Conservation (phyloP, 1,284 basidiomycete genomes). For the Pseudozyma sp. region DNA sequence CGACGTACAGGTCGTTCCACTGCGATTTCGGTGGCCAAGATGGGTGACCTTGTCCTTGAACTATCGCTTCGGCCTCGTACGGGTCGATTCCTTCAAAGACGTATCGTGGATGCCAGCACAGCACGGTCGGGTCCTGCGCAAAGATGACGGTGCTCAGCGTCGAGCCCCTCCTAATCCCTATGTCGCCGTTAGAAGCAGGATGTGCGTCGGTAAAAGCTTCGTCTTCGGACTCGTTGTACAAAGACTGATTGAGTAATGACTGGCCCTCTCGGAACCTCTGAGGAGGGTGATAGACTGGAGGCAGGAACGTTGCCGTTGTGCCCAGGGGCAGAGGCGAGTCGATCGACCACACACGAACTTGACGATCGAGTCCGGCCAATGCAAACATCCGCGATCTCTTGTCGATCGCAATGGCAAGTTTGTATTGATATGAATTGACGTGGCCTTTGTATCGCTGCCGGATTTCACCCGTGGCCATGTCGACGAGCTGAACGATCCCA, state of each 20-base stretch:
- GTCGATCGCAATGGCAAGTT: constrained; percentile 25
- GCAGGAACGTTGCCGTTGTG: neutral
- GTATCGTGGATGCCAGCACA: constrained; percentile 33
- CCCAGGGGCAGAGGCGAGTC: constrained; percentile 24
- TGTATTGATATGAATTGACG: constrained; percentile 36
- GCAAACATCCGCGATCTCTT: constrained; percentile 17
- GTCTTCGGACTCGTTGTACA: constrained; percentile 11
- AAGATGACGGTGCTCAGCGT: constrained; percentile 19
- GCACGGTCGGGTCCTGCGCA: constrained; percentile 3
- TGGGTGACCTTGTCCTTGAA: neutral
- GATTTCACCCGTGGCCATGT: neutral
- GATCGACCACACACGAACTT: constrained; percentile 38
- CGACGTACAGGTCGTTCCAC: constrained; percentile 33
- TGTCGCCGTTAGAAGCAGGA: neutral
- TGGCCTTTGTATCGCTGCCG: constrained; percentile 20
- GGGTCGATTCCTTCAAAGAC: constrained; percentile 16
- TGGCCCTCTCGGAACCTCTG: neutral
- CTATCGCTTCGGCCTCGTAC: constrained; percentile 7
- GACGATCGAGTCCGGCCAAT: constrained; percentile 27
- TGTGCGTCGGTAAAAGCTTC: neutral
- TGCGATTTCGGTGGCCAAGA: neutral
- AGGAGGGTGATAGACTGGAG: constrained; percentile 1
- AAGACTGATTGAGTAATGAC: neutral
- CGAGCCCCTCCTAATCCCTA: constrained; percentile 3
- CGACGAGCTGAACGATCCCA: constrained; percentile 20